Evolutionary conservation across 2,329 filamentous ascomycete genomes (phyloP), one percentile per base, ranked within the genome.

Genomic region (Myriosclerotinia curreyana): DNA sequence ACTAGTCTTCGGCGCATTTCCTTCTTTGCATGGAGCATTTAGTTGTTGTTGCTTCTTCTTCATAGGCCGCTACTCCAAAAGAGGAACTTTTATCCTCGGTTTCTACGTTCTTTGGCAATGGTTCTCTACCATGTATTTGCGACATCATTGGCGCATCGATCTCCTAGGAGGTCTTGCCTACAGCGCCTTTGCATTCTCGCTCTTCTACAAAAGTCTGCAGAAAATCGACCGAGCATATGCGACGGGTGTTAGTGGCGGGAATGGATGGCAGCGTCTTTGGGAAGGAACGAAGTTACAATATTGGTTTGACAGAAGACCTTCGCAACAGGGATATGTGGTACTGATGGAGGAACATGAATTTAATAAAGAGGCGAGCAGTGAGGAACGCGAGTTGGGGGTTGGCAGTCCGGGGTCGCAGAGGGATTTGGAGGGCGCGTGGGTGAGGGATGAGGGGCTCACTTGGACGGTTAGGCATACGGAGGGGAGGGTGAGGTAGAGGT

Each of bases 41-140:
- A 90, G 96, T 85, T 90, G 89, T 76, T 90, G 95, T 77, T 87
- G 91, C 74, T 97, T 97, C 80, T 92, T 93, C 17, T 86, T 85
- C 66, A 83, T 95, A 69, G 70, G 67, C 1, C 53, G 71, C 25
- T 73, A 73, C 58, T 72, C 71, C 12, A 62, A 68, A 34, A 87
- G 89, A 69, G 86, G 88, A 14, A 77, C 92, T 60, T 96, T 94
- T 78, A 82, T 92, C 64, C 81, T 86, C 68, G 71, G 71, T 3
- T 72, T 73, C 34, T 97, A 97, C 77, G 89, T 90, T 42, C 82
- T 89, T 71, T 96, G 93, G 93, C 86, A 97, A 70, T 96, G 92
- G 90, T 97, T 93, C 90, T 89, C 93, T 3, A 97, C 93, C 70
- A 96, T 97, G 91, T 96, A 97, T 75, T 84, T 97, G 62, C 94